These are phyloP conservation scores for Dioszegia aurantiaca DNA, from an alignment of 768 basidiomycete genomes.

Conservation along the genomic window DNA sequence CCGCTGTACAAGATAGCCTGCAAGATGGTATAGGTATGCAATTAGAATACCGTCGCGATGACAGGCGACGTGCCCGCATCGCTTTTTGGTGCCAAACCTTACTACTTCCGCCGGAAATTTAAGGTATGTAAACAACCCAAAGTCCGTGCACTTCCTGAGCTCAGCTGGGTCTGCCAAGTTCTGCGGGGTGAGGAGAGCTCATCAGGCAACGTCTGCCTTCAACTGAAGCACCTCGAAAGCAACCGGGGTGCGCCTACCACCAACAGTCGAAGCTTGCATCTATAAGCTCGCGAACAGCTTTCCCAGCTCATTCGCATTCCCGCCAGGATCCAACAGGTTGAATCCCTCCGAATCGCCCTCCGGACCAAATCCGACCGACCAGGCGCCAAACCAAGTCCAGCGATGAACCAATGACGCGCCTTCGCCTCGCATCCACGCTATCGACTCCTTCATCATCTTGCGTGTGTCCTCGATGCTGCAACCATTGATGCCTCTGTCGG, in stretches of 20 bases:
- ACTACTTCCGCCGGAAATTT: too few relatives aligned
- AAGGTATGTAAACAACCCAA: too few relatives aligned
- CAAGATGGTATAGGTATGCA: too few relatives aligned
- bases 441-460: constrained; percentile 35
- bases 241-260: not conserved
- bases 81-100: too few relatives aligned
- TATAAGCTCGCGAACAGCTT: constrained; percentile 17
- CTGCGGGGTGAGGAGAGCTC: too few relatives aligned
- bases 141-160: too few relatives aligned
- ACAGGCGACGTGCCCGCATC: too few relatives aligned
- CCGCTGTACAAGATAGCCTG: too few relatives aligned
- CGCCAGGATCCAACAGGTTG: constrained; percentile 24
- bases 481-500: constrained; percentile 7
- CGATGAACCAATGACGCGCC: constrained; percentile 27
- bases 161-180: too few relatives aligned
- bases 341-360: constrained; percentile 16
- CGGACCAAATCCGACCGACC: constrained; percentile 15
- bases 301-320: constrained; percentile 23
- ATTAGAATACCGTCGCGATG: too few relatives aligned
- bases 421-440: constrained; percentile 31
- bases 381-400: constrained; percentile 44
- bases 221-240: too few relatives aligned
- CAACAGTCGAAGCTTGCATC: not conserved
- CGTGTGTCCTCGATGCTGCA: constrained; percentile 27
- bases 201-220: too few relatives aligned